These are phyloP conservation scores for Aspergillus saccharolyticus DNA, from an alignment of 495 filamentous ascomycete species.

Conservation along the genomic window DNA sequence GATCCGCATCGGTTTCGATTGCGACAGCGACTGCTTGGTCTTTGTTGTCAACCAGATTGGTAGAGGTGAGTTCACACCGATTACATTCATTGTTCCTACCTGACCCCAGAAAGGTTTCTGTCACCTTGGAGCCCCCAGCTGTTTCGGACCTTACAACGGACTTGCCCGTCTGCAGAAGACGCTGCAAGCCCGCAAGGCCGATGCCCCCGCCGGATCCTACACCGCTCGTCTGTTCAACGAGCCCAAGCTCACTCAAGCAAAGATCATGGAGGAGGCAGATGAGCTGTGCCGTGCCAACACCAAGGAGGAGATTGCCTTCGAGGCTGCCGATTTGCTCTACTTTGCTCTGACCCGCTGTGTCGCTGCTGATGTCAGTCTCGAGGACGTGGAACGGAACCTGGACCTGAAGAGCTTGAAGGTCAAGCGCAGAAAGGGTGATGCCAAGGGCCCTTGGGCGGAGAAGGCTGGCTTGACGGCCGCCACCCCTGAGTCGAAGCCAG, in stretches of 20 bases:
- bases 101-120: conserved; percentile 65
- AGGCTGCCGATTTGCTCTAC: conserved; percentile 92
- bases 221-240: conserved; percentile 90
- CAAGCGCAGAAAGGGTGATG: conserved; percentile 84
- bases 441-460: conserved; percentile 83
- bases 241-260: conserved; percentile 79
- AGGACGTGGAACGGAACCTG: conserved; percentile 85
- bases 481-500: conserved; percentile 39
- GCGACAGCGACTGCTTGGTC: conserved; percentile 85
- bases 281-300: conserved; percentile 83
- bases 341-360: conserved; percentile 89
- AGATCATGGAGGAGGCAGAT: conserved; percentile 97
- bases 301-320: conserved; percentile 81
- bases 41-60: conserved; percentile 89
- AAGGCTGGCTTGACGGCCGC: conserved; percentile 62
- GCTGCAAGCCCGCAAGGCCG: conserved; percentile 67
- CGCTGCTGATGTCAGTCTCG: conserved; percentile 71
- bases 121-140: conserved; percentile 84
- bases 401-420: conserved; percentile 94
- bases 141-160: conserved; percentile 81
- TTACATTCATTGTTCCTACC: too few species aligned
- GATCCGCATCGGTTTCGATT: conserved; percentile 77
- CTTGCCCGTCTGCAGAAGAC: conserved; percentile 82
- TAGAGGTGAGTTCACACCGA: conserved; percentile 40
- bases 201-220: conserved; percentile 85